Conservation (phyloP, 2,329 filamentous ascomycete species). For the Fusarium caatingaense region DNA sequence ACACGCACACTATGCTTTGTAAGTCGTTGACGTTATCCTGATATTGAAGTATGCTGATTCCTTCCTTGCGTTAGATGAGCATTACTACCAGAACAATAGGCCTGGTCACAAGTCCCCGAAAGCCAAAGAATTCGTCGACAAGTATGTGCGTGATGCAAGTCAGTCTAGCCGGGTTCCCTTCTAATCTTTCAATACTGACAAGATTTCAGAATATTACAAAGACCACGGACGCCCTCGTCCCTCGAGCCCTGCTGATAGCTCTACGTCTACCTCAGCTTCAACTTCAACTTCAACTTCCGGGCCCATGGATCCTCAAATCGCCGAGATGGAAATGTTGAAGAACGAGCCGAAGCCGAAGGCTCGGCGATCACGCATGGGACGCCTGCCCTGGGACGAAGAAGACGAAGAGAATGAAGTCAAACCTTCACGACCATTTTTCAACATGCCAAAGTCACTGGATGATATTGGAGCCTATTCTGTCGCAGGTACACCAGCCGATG, state of each 20-base stretch:
- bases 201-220: constrained; percentile 30
- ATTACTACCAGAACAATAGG: constrained; percentile 59
- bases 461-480: background rate
- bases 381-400: background rate
- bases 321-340: constrained; percentile 4
- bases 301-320: constrained; percentile 8
- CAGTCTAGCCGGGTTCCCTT: background rate
- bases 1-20: constrained; percentile 56
- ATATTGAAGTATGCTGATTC: background rate
- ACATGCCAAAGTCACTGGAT: background rate
- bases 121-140: constrained; percentile 50
- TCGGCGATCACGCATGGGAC: constrained; percentile 1
- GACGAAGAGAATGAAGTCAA: background rate
- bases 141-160: constrained; percentile 48
- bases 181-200: constrained; percentile 6
- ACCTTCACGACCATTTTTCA: background rate
- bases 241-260: background rate
- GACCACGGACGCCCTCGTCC: constrained; percentile 20
- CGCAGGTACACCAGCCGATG: background rate
- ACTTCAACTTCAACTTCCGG: background rate
- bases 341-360: constrained; percentile 8
- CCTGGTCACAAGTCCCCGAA: constrained; percentile 53
- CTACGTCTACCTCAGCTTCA: background rate
- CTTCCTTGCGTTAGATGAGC: constrained; percentile 54
- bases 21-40: background rate